These are phyloP conservation scores for Abortiporus biennis DNA, from an alignment of 1,284 basidiomycete species.

Conservation along the genomic window DNA sequence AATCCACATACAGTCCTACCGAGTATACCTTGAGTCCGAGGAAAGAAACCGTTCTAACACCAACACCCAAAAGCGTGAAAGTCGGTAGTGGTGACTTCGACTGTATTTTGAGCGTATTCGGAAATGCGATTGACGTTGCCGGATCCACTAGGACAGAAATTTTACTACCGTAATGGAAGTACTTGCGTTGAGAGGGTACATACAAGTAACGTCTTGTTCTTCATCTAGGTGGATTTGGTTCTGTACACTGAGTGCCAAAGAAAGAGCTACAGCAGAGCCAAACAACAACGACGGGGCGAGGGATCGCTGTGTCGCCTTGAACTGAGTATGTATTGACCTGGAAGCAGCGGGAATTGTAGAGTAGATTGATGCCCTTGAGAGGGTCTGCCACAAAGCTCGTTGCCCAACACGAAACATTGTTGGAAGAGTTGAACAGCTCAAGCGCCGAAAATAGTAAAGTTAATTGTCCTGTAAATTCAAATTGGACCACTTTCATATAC, in stretches of 20 bases:
- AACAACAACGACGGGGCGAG: background rate
- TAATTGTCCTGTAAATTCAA: too few relatives aligned
- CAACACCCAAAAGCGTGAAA: slow-evolving; percentile 71
- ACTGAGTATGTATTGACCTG: too few relatives aligned
- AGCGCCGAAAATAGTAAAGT: too few relatives aligned
- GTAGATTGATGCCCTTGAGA: too few relatives aligned
- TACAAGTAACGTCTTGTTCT: slow-evolving; percentile 21
- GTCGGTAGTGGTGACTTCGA: slow-evolving; percentile 54
- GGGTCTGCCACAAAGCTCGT: too few relatives aligned
- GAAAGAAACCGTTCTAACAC: slow-evolving; percentile 83
- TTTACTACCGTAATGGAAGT: background rate
- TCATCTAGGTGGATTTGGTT: slow-evolving; percentile 7
- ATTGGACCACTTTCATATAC: too few relatives aligned
- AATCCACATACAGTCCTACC: slow-evolving; percentile 80
- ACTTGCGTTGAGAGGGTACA: too few relatives aligned
- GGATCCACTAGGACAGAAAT: slow-evolving; percentile 46
- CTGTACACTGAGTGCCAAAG: too few relatives aligned
- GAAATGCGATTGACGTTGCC: slow-evolving; percentile 68
- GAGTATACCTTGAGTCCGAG: slow-evolving; percentile 81
- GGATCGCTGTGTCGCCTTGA: too few relatives aligned
- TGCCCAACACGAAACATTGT: too few relatives aligned
- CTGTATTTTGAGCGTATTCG: slow-evolving; percentile 52
- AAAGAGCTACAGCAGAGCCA: background rate
- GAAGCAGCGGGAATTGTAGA: too few relatives aligned
- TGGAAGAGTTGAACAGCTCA: too few relatives aligned